These are phyloP conservation scores for Geotrichum siamense DNA, from an alignment of 1,139 yeast species.

Conservation along the genomic window DNA sequence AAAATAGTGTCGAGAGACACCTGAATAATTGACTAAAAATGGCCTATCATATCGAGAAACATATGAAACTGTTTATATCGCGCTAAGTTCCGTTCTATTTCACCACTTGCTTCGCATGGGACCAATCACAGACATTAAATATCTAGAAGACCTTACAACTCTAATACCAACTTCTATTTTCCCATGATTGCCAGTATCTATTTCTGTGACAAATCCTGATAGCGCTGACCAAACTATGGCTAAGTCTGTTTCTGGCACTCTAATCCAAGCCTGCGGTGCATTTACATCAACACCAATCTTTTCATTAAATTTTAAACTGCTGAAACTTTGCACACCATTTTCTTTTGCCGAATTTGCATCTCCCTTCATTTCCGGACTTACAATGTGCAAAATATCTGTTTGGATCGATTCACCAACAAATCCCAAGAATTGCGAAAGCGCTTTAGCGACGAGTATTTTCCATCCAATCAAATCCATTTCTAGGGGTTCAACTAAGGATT, in stretches of 20 bases:
- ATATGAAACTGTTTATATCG: too few relatives aligned
- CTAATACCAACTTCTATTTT: constrained; percentile 21
- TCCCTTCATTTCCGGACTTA: constrained; percentile 15
- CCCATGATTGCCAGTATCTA: constrained; percentile 18
- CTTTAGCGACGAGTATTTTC: constrained; percentile 36
- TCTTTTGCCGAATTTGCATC: neutral
- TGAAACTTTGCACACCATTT: neutral
- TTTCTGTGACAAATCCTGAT: constrained; percentile 22
- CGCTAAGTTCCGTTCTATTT: too few relatives aligned
- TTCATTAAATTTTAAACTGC: neutral
- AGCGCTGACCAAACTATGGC: constrained; percentile 25
- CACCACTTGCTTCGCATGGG: constrained; percentile 22
- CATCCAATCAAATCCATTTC: constrained; percentile 39
- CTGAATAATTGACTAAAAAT: too few relatives aligned
- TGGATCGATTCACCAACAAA: constrained; percentile 40
- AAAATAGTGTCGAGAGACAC: too few relatives aligned
- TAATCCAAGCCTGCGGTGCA: constrained; percentile 24
- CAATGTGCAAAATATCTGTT: constrained; percentile 36
- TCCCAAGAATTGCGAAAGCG: constrained; percentile 38
- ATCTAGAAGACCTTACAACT: constrained; percentile 27
- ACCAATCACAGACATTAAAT: constrained; percentile 24
- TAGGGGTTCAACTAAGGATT: constrained; percentile 5
- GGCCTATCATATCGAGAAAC: too few relatives aligned
- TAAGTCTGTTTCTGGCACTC: constrained; percentile 27
- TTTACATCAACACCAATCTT: neutral